Conservation (phyloP, 805 yeast species). For the Saccharomycopsis malanga region DNA sequence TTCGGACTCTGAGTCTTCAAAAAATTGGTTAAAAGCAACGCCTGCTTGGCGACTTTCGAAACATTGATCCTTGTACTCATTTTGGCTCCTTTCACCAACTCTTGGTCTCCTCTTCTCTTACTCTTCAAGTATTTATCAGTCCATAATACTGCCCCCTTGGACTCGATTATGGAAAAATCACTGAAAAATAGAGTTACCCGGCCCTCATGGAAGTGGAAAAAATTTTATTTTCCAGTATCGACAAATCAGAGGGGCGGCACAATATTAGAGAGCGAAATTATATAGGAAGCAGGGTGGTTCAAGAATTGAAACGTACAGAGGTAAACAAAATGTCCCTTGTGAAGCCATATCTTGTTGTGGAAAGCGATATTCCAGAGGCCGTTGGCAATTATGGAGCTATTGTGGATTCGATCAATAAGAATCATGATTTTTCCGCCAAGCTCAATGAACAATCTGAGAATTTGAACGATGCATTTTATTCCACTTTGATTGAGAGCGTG, state of each 20-base stretch:
- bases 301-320: too few species aligned
- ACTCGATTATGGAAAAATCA: too few species aligned
- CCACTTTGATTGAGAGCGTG: slow-evolving; percentile 10
- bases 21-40: slow-evolving; percentile 10
- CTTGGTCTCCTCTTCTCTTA: too few species aligned
- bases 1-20: slow-evolving; percentile 7
- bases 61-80: too few species aligned
- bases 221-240: slow-evolving; percentile 4
- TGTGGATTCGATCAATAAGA: slow-evolving; percentile 11
- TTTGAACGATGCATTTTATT: slow-evolving; percentile 12
- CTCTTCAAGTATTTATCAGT: too few species aligned
- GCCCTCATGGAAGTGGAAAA: too few species aligned
- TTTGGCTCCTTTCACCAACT: too few species aligned
- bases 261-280: too few species aligned
- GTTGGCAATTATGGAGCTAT: slow-evolving; percentile 13
- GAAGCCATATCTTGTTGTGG: slow-evolving; percentile 19
- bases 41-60: slow-evolving; percentile 7
- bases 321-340: slow-evolving; percentile 14
- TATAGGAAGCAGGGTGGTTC: too few species aligned
- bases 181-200: too few species aligned
- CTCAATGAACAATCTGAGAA: slow-evolving; percentile 3
- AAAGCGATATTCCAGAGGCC: slow-evolving; percentile 17
- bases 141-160: too few species aligned
- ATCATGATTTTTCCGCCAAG: slow-evolving; percentile 14
- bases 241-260: too few species aligned